Conservation (phyloP, 1,284 basidiomycete species). For the Malassezia nana region DNA sequence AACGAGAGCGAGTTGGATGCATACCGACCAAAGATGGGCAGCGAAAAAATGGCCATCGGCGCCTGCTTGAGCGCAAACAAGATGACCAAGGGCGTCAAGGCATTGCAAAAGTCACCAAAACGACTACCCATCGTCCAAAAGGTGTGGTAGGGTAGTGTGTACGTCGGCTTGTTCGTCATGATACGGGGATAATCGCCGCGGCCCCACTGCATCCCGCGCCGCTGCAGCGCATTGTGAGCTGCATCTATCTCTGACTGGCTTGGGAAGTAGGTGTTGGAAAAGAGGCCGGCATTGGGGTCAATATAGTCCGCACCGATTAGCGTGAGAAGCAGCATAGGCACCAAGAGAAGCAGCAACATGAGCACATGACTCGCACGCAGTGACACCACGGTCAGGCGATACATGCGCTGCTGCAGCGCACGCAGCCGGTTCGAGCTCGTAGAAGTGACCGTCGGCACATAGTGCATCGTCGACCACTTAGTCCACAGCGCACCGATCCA, state of each 20-base stretch:
- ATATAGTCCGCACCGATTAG: constrained; percentile 67
- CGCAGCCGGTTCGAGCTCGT: not conserved
- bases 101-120: constrained; percentile 66
- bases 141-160: constrained; percentile 60
- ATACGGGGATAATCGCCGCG: constrained; percentile 29
- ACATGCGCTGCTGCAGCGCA: not conserved
- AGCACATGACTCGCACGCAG: constrained; percentile 28
- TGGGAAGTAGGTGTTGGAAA: constrained; percentile 31
- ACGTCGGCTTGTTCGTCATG: constrained; percentile 49
- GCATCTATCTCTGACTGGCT: constrained; percentile 13
- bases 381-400: constrained; percentile 22
- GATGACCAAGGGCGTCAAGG: constrained; percentile 65
- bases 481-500: constrained; percentile 38
- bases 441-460: constrained; percentile 22
- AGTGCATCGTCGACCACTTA: constrained; percentile 35
- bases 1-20: constrained; percentile 67
- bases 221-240: not conserved
- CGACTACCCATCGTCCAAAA: constrained; percentile 69
- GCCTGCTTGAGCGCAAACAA: constrained; percentile 69
- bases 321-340: constrained; percentile 34
- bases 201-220: constrained; percentile 31
- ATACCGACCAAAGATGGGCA: constrained; percentile 60
- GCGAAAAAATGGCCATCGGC: constrained; percentile 69
- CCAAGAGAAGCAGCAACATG: constrained; percentile 30
- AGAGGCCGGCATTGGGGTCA: constrained; percentile 52